Evolutionary conservation across 139 green algal genomes (phyloP).

Genomic region (Haematococcus lacustris): DNA sequence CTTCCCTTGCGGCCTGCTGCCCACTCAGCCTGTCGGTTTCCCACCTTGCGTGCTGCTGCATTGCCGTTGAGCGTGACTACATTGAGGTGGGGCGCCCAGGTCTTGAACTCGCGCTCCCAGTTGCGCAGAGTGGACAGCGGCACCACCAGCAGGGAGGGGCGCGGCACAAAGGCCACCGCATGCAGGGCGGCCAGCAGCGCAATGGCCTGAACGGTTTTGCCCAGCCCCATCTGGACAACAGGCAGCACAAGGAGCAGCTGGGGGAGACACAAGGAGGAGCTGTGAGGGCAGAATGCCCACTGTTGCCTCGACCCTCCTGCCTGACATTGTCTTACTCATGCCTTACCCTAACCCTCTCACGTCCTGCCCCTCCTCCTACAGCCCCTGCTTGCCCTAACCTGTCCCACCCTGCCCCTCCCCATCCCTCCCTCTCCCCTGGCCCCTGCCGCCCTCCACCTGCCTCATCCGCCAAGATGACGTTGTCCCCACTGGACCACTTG

Average conservation of each 20-base stretch:
- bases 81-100: slow-evolving; percentile 71
- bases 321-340: too few species aligned
- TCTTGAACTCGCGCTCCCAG: slow-evolving; percentile 69
- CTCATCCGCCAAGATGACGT: slow-evolving; percentile 76
- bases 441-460: too few species aligned
- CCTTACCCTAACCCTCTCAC: too few species aligned
- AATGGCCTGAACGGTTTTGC: slow-evolving; percentile 69
- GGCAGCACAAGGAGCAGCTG: too few species aligned
- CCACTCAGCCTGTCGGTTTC: too few species aligned
- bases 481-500: slow-evolving; percentile 35
- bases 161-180: slow-evolving; percentile 7
- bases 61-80: slow-evolving; percentile 55
- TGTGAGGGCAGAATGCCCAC: neutral
- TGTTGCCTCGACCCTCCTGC: neutral
- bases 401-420: too few species aligned
- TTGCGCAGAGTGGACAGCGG: slow-evolving; percentile 77
- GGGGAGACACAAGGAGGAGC: too few species aligned
- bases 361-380: too few species aligned
- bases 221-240: slow-evolving; percentile 55
- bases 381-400: too few species aligned
- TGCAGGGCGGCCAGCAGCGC: slow-evolving; percentile 44
- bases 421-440: too few species aligned
- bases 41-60: slow-evolving; percentile 35
- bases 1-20: neutral
- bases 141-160: slow-evolving; percentile 72